Percentiles rank a stretch among this genome's conserved stretches.
Conservation (phyloP, 192 early-diverging fungal genomes). For the Podochytrium sp. region DNA sequence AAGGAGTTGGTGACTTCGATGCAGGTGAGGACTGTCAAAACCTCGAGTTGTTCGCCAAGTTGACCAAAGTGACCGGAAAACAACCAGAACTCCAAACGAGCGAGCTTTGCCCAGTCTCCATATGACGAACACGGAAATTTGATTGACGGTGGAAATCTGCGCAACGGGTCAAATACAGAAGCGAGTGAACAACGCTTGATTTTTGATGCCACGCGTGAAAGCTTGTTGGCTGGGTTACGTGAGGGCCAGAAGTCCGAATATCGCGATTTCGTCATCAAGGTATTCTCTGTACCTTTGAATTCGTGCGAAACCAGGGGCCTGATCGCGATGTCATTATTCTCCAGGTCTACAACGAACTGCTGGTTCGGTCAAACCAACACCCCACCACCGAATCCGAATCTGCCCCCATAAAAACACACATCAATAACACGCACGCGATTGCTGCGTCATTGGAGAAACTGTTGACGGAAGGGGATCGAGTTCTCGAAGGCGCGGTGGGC, state of each 20-base stretch:
- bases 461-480: not conserved
- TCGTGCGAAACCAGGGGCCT: not conserved
- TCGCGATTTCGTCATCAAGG: constrained; percentile 40
- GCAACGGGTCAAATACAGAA: not conserved
- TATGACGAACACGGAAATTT: not conserved
- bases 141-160: not conserved
- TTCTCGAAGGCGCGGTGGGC: constrained; percentile 23
- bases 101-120: not conserved
- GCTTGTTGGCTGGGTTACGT: constrained; percentile 30
- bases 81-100: not conserved
- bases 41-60: not conserved
- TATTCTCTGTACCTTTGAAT: not conserved
- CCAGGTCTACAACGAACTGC: constrained; percentile 29
- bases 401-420: not conserved
- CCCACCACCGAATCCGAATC: not conserved
- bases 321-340: not conserved
- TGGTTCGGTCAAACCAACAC: not conserved
- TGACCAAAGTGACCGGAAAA: not conserved
- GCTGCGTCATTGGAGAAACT: not conserved
- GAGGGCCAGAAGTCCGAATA: constrained; percentile 34
- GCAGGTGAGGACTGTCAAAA: too few relatives aligned
- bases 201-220: constrained; percentile 34
- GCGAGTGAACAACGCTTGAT: constrained; percentile 30
- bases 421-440: not conserved
- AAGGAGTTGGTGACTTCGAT: not conserved